phyloP scores from a whole-genome alignment of 306 rosid species.

The Begonia loranthoides region DNA sequence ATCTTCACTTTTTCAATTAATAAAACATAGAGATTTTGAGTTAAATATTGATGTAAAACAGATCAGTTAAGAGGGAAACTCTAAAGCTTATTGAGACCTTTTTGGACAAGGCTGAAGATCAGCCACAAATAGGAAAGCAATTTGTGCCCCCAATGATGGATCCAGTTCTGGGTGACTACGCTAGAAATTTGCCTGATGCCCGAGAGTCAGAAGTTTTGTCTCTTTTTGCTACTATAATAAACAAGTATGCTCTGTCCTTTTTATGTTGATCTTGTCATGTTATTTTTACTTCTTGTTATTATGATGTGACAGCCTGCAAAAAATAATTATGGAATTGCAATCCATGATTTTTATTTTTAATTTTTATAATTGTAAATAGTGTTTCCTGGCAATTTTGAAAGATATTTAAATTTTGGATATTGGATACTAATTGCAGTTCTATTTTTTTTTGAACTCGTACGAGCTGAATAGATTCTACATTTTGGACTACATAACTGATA shows the following conservation, averaged over 20 bases:
- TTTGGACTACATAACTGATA: too few relatives aligned
- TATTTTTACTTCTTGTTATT: neutral
- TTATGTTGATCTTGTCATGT: neutral
- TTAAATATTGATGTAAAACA: slow-evolving; percentile 20
- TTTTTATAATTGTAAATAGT: too few relatives aligned
- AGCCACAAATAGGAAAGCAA: slow-evolving; percentile 88
- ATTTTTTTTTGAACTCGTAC: too few relatives aligned
- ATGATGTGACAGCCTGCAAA: too few relatives aligned
- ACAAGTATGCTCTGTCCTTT: slow-evolving; percentile 47
- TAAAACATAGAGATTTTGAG: neutral
- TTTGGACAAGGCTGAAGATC: slow-evolving; percentile 99
- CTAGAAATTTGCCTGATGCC: slow-evolving; percentile 97
- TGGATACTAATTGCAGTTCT: too few relatives aligned
- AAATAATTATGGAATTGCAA: too few relatives aligned
- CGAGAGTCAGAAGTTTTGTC: slow-evolving; percentile 96
- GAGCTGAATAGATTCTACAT: too few relatives aligned
- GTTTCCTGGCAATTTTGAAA: too few relatives aligned
- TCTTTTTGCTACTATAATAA: slow-evolving; percentile 89
- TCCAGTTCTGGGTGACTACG: slow-evolving; percentile 92
- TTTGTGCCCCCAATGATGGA: slow-evolving; percentile 99
- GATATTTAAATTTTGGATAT: too few relatives aligned
- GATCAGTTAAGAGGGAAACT: slow-evolving; percentile 95
- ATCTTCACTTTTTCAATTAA: too few relatives aligned
- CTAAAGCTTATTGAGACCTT: slow-evolving; percentile 91
- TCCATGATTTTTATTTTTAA: too few relatives aligned